These are phyloP conservation scores for Curvularia verruculosa DNA, from an alignment of 2,329 filamentous ascomycete species.

Conservation along the genomic window DNA sequence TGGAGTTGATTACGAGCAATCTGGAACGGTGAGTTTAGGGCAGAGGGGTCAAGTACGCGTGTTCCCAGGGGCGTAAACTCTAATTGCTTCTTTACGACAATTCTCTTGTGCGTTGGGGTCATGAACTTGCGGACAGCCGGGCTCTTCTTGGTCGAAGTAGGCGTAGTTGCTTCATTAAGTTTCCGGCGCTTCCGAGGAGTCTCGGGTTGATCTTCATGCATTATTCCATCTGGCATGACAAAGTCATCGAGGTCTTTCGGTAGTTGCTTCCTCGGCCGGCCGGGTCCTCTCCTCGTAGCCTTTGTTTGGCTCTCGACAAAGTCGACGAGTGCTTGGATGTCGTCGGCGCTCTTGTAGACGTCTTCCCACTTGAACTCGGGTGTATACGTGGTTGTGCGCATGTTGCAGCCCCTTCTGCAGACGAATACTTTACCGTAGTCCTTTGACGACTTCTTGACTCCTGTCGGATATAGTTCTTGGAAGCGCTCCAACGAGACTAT, in stretches of 20 bases:
- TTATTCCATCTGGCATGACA: conserved; percentile 52
- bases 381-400: conserved; percentile 86
- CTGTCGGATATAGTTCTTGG: conserved; percentile 71
- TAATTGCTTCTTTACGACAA: conserved; percentile 82
- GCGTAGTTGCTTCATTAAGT: conserved; percentile 51
- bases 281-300: conserved; percentile 63
- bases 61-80: conserved; percentile 97
- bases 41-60: conserved; percentile 77
- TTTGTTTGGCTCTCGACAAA: conserved; percentile 76
- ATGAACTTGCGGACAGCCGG: conserved; percentile 60
- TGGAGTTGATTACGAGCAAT: conserved; percentile 87
- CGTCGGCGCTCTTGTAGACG: conserved; percentile 71
- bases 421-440: conserved; percentile 87
- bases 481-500: conserved; percentile 78
- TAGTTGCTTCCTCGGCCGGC: conserved; percentile 41
- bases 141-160: conserved; percentile 54
- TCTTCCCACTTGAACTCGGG: conserved; percentile 93
- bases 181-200: conserved; percentile 58
- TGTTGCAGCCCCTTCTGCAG: conserved; percentile 88
- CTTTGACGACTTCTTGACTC: conserved; percentile 73
- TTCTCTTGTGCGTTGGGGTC: conserved; percentile 70
- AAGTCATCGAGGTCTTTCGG: conserved; percentile 52
- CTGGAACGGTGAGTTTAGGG: conserved; percentile 86
- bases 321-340: conserved; percentile 69
- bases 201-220: conserved; percentile 49